A percentile compares a stretch with the other conserved stretches of the same genome.
Evolutionary conservation across 225 moss, liverwort and hornwort genomes (phyloP).

Genomic region (Straminergon stramineum): DNA sequence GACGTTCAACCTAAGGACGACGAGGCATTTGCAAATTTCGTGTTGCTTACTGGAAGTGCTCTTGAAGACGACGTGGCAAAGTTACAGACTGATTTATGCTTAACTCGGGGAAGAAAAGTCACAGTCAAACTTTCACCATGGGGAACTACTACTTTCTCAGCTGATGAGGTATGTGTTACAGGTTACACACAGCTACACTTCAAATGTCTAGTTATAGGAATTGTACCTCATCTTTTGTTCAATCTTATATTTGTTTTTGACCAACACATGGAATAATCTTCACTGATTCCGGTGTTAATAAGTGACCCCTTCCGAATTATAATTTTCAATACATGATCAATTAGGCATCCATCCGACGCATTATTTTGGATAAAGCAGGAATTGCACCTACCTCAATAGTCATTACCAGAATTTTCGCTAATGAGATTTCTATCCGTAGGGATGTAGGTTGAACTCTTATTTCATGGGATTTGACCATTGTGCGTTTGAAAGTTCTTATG

Average conservation of each 20-base stretch:
- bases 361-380: too few relatives aligned
- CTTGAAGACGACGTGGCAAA: slow-evolving; percentile 72
- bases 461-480: not conserved
- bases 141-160: slow-evolving; percentile 25
- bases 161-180: slow-evolving; percentile 33
- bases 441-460: not conserved
- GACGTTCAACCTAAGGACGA: slow-evolving; percentile 24
- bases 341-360: not conserved
- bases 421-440: not conserved
- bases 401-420: too few relatives aligned
- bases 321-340: not conserved
- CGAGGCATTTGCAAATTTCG: slow-evolving; percentile 40
- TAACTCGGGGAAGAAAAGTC: slow-evolving; percentile 51
- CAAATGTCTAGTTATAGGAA: not conserved
- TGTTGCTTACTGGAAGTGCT: slow-evolving; percentile 49
- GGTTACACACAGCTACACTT: not conserved
- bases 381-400: too few relatives aligned
- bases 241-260: too few relatives aligned
- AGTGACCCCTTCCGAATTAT: not conserved
- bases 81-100: slow-evolving; percentile 33
- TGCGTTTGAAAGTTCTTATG: not conserved
- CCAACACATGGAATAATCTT: not conserved
- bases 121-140: slow-evolving; percentile 32
- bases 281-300: not conserved
- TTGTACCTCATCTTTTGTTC: not conserved